Percentiles rank a stretch among this genome's conserved stretches.
Conservation (phyloP, 2,329 filamentous ascomycete species). For the Ramularia collo-cygni region DNA sequence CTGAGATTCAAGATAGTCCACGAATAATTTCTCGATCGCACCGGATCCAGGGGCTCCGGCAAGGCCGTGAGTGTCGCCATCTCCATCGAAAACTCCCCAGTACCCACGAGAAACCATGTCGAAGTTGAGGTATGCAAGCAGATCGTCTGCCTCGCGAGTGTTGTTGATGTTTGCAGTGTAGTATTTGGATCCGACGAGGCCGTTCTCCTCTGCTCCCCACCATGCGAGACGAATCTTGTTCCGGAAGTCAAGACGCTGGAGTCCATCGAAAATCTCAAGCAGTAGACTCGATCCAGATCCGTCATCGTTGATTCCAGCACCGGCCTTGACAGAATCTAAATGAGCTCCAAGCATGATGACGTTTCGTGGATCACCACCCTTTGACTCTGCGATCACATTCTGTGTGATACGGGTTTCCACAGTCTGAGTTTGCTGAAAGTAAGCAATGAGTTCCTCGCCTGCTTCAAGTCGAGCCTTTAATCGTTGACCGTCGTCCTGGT, state of each 20-base stretch:
- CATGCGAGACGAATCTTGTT: slow-evolving; percentile 35
- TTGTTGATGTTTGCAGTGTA: slow-evolving; percentile 33
- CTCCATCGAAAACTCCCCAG: slow-evolving; percentile 49
- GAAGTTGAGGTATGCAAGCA: slow-evolving; percentile 36
- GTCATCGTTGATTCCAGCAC: slow-evolving; percentile 37
- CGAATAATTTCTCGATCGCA: slow-evolving; percentile 34
- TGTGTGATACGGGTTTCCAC: slow-evolving; percentile 40
- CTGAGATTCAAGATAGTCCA: slow-evolving; percentile 25
- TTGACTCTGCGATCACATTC: slow-evolving; percentile 56
- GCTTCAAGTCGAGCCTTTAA: slow-evolving; percentile 49
- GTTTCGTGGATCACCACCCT: slow-evolving; percentile 51
- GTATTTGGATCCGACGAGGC: slow-evolving; percentile 33
- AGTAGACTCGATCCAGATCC: slow-evolving; percentile 32
- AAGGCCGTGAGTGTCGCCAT: slow-evolving; percentile 46
- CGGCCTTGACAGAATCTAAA: slow-evolving; percentile 30
- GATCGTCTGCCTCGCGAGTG: slow-evolving; percentile 27
- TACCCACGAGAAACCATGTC: slow-evolving; percentile 54
- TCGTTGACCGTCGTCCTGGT: slow-evolving; percentile 51
- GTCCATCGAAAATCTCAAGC: slow-evolving; percentile 31
- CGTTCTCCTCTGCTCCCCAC: slow-evolving; percentile 34
- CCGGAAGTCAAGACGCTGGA: slow-evolving; percentile 48
- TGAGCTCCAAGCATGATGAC: slow-evolving; percentile 46
- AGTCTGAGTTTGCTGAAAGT: slow-evolving; percentile 37
- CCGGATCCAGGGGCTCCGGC: slow-evolving; percentile 56
- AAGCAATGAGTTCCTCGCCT: slow-evolving; percentile 32